phyloP scores from a whole-genome alignment of 352 stramenopile genomes.

The Sclerospora graminicola region DNA sequence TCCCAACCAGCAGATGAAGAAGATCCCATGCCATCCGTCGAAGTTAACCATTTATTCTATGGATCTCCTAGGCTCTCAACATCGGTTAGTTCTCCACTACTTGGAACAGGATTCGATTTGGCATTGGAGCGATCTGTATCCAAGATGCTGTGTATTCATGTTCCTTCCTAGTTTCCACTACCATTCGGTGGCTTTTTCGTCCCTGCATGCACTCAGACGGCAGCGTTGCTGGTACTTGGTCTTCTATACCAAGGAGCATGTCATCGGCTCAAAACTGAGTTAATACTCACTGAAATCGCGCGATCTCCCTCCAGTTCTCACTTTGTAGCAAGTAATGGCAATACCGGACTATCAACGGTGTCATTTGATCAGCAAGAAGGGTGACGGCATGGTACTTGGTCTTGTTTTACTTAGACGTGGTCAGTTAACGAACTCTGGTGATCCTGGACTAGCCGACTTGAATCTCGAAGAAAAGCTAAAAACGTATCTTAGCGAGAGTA shows the following conservation, averaged over 20 bases:
- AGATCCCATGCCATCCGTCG: constrained; percentile 8
- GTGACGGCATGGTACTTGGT: too few relatives aligned
- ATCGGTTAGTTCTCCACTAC: constrained; percentile 22
- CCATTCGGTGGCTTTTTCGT: constrained; percentile 97
- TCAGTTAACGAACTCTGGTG: too few relatives aligned
- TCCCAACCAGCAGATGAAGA: constrained; percentile 3
- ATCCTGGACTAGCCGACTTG: too few relatives aligned
- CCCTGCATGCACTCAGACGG: constrained; percentile 89
- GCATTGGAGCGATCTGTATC: too few relatives aligned
- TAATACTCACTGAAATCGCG: constrained; percentile 95
- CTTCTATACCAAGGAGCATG: constrained; percentile 93
- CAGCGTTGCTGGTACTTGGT: constrained; percentile 90
- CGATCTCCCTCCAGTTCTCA: constrained; percentile 83
- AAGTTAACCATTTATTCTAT: constrained; percentile 15
- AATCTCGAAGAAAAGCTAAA: too few relatives aligned
- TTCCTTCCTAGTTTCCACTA: too few relatives aligned
- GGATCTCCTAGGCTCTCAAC: constrained; percentile 13
- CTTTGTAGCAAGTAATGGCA: too few relatives aligned
- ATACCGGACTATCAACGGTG: too few relatives aligned
- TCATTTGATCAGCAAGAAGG: too few relatives aligned
- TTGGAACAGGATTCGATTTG: constrained; percentile 40
- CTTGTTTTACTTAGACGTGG: constrained; percentile 91
- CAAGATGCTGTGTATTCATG: too few relatives aligned
- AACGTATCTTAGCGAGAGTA: constrained; percentile 88
- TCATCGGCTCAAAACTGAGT: constrained; percentile 96